Percentiles rank a stretch among this genome's conserved stretches.
Evolutionary conservation across 768 basidiomycete species (phyloP).

Genomic region (Agaricus subrufescens): DNA sequence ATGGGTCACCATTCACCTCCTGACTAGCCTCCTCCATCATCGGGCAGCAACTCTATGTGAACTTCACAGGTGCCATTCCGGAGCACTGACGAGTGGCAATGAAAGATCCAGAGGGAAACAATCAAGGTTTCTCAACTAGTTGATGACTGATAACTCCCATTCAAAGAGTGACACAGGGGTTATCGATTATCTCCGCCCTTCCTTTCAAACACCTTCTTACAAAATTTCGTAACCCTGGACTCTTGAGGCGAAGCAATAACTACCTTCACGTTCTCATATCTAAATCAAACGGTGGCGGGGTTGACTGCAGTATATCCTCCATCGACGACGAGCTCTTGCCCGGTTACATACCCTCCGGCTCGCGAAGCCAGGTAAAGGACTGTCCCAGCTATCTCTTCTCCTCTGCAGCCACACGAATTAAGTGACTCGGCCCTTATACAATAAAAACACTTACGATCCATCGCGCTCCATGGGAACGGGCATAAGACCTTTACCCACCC

Average conservation of each 20-base stretch:
- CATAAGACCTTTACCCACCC: constrained; percentile 52
- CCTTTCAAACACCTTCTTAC: too few relatives aligned
- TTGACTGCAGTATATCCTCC: constrained; percentile 75
- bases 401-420: constrained; percentile 30
- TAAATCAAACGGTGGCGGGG: constrained; percentile 36
- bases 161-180: too few relatives aligned
- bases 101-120: neutral
- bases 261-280: too few relatives aligned
- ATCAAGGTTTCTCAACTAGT: neutral
- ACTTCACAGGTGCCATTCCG: too few relatives aligned
- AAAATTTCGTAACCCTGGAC: too few relatives aligned
- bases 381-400: constrained; percentile 73
- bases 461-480: constrained; percentile 59
- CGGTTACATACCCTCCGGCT: constrained; percentile 71
- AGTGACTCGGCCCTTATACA: neutral
- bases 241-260: too few relatives aligned
- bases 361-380: constrained; percentile 70
- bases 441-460: constrained; percentile 55
- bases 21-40: too few relatives aligned
- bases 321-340: constrained; percentile 75
- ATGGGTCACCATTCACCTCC: too few relatives aligned
- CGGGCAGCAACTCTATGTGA: too few relatives aligned
- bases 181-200: too few relatives aligned
- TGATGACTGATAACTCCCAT: too few relatives aligned
- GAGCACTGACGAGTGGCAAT: too few relatives aligned